Base-by-base conservation (phyloP, 148 eudicot genomes). In the Diospyros kaki region DNA sequence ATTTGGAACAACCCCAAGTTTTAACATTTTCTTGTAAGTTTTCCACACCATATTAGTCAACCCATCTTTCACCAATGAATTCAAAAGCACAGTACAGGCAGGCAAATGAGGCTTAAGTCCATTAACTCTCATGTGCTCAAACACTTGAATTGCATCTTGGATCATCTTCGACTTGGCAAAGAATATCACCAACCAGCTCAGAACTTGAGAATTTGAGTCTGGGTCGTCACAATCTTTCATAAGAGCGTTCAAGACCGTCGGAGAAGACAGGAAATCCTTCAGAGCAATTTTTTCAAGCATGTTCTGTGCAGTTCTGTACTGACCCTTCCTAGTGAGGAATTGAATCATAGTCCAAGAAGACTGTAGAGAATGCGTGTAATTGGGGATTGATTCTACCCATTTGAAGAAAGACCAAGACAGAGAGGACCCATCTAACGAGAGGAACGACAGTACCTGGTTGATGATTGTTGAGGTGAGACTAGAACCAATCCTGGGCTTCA, bases 161-260 rank as follows among this genome's bases (percentile, higher is more conserved):
- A 77, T 87, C 92, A 85, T 90, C 77, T 86, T 90, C 15, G 82
- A 83, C 52, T 89, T 78, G 50, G 83, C 91, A 79, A 87, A 94
- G 64, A 77, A 76, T 65, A 94, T 89, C 81, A 94, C 89, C 85
- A 94, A 85, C 97, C 98, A 94, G 79, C 98, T 94, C 82, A 94
- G 85, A 81, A 90, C 84, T 51, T 89, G 98, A 5, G 96, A 84
- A 78, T 87, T 90, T 45, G 80, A 84, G 75, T 80, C 82, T 5
- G 77, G 77, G 58, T 86, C 88, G 74, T 73, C 72, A 11, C 71
- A 54, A 28, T 68, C 75, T 72, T 68, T 68, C 52, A 79, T 81
- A 48, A 94, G 83, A 13, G 91, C 83, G 46, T 84, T 87, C 84
- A 92, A 83, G 80, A 94, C 96, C 2, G 85, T 79, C 0, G 90